A percentile compares a stretch with the other conserved stretches of the same genome.
These are phyloP conservation scores for Calonectria naviculata DNA, from an alignment of 2,329 filamentous ascomycete species.

Conservation along the genomic window DNA sequence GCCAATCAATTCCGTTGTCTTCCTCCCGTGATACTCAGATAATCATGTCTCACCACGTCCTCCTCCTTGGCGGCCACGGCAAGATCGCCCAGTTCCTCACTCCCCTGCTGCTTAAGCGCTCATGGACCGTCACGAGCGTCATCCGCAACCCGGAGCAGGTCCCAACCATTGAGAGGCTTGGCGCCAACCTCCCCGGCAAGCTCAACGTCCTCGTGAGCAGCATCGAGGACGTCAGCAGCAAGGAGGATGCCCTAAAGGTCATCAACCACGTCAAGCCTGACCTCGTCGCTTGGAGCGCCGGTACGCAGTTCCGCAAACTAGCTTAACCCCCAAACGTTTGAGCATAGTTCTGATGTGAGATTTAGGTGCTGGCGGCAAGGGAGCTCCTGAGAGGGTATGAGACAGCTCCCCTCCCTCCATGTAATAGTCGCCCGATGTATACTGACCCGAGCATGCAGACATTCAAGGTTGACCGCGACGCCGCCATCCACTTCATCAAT, in stretches of 20 bases:
- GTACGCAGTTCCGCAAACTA: slow-evolving; percentile 50
- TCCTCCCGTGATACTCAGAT: no score
- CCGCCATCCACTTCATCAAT: slow-evolving; percentile 70
- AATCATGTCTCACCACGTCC: slow-evolving; percentile 63
- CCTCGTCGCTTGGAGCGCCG: slow-evolving; percentile 77
- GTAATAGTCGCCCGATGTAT: background rate
- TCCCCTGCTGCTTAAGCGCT: slow-evolving; percentile 77
- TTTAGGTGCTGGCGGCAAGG: slow-evolving; percentile 68
- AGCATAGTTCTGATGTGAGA: slow-evolving; percentile 18
- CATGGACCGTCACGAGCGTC: slow-evolving; percentile 82
- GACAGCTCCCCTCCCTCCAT: background rate
- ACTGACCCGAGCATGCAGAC: slow-evolving; percentile 52
- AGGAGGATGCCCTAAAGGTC: slow-evolving; percentile 70
- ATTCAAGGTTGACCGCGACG: slow-evolving; percentile 70
- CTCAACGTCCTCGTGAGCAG: slow-evolving; percentile 77
- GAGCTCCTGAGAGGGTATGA: slow-evolving; percentile 61
- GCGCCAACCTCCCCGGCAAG: slow-evolving; percentile 67
- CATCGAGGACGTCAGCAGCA: slow-evolving; percentile 76
- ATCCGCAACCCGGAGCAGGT: slow-evolving; percentile 80
- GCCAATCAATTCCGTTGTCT: background rate
- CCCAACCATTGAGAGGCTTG: slow-evolving; percentile 70
- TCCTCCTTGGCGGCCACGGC: slow-evolving; percentile 85
- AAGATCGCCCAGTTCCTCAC: slow-evolving; percentile 81
- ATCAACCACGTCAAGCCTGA: slow-evolving; percentile 71
- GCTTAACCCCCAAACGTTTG: background rate